Evolutionary conservation across 2,329 filamentous ascomycete species (phyloP), one percentile per base, ranked within the genome.

Genomic region (Apiospora pterosperma): DNA sequence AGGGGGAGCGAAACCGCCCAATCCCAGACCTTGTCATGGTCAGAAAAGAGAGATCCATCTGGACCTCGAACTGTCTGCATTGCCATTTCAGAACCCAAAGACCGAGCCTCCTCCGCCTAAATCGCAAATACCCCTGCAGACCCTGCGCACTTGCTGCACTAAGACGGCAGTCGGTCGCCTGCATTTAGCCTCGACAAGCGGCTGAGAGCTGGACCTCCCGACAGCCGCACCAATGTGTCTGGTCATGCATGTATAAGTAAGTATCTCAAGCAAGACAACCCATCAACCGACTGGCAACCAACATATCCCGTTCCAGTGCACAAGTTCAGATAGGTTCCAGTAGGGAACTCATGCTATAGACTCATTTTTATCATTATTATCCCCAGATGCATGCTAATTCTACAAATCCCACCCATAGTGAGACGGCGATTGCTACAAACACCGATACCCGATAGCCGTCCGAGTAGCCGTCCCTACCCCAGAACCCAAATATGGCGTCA

Each of bases 171-270:
- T 55, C 60, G 42, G 41, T 44, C 34, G 44, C 44, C 60, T 62
- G 60, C 10, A 39, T 39, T 44, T 59, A 55, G 63, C 63, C 63
- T 62, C 59, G 58, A 31, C 42, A 28, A 55, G 63, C 63, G 63
- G 63, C 63, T 64, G 59, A 52, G 41, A 44, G 36, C 31, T 41
- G 60, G 14, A 62, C 19, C 21, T 34, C 38, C 60, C 60, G 60
- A 62, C 60, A 62, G 60, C 60, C 60, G 60, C 28, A 14, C 23
- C 31, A 34, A 19, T 12, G n/a, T n/a, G n/a, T n/a, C n/a, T n/a
- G n/a, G n/a, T n/a, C n/a, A n/a, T n/a, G n/a, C n/a, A n/a, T 4
- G 28, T 16, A 19, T 4, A 41, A n/a, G 38, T 55, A 55, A n/a
- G n/a, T 55, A 55, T 34, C 8, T 21, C 28, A 8, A 55, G 10